Percentiles rank a stretch among this genome's conserved stretches.
Conservation (phyloP, 2,329 filamentous ascomycete species). For the Cryphonectria naterciae region DNA sequence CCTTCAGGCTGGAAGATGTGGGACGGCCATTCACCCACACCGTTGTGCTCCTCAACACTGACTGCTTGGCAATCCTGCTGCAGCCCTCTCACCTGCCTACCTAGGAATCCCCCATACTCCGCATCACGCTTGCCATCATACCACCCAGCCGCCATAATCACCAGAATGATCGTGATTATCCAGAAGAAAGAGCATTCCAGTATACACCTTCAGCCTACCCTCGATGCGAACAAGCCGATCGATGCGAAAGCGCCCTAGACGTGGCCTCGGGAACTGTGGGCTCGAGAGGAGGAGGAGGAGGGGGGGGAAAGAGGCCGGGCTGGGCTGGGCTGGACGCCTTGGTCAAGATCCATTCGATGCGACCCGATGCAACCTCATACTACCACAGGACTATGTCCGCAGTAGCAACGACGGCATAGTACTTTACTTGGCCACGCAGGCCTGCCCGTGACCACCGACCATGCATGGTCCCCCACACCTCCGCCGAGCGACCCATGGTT, state of each 20-base stretch:
- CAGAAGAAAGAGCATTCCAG: background rate
- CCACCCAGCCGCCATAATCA: background rate
- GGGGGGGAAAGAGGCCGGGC: background rate
- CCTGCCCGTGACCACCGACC: slow-evolving; percentile 2
- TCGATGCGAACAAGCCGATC: slow-evolving; percentile 2
- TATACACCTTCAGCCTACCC: background rate
- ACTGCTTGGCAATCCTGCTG: background rate
- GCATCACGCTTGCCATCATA: background rate
- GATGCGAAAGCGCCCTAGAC: background rate
- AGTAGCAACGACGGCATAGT: background rate
- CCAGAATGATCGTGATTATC: background rate
- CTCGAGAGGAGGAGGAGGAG: background rate
- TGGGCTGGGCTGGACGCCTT: slow-evolving; percentile 1
- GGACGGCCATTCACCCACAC: background rate
- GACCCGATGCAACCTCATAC: slow-evolving; percentile 7
- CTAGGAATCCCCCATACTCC: background rate
- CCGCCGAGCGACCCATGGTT: background rate
- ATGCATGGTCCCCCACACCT: slow-evolving; percentile 2
- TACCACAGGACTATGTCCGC: background rate
- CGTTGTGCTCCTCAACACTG: background rate
- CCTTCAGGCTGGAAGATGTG: background rate
- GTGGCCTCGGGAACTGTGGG: background rate
- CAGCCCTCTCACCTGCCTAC: background rate
- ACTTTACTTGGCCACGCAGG: background rate
- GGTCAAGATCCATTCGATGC: background rate